A percentile compares a stretch with the other conserved stretches of the same genome.
Conservation (phyloP, 805 yeast species). For the Metschnikowia sp. region DNA sequence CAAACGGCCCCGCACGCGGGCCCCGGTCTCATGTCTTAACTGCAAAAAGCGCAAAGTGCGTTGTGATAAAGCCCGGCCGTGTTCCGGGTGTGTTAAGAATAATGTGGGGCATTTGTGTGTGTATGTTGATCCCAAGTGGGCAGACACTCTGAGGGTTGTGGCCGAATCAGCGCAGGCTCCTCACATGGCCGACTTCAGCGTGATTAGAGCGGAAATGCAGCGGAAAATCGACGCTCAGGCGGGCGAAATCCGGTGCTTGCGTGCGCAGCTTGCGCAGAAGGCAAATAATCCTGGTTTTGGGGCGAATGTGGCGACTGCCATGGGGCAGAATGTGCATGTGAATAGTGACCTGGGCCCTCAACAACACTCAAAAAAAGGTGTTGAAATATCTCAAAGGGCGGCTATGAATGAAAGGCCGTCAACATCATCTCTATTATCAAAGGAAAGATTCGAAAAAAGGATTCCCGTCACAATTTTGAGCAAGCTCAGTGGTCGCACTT, state of each 20-base stretch:
- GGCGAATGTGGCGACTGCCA: no score
- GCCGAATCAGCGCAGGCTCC: neutral
- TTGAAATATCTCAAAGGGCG: no score
- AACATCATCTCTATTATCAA: neutral
- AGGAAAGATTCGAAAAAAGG: neutral
- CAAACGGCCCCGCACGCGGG: slow-evolving; percentile 27
- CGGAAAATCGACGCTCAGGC: slow-evolving; percentile 7
- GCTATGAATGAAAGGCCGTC: no score
- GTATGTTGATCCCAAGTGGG: slow-evolving; percentile 41
- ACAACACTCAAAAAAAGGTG: no score
- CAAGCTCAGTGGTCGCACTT: slow-evolving; percentile 20
- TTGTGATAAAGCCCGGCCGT: slow-evolving; percentile 41
- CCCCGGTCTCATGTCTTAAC: slow-evolving; percentile 38
- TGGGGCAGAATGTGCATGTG: no score
- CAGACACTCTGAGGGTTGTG: slow-evolving; percentile 12
- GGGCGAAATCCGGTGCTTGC: slow-evolving; percentile 10
- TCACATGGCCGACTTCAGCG: neutral
- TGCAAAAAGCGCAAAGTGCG: slow-evolving; percentile 42
- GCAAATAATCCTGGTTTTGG: neutral
- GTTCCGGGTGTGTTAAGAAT: slow-evolving; percentile 40
- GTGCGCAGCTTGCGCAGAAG: slow-evolving; percentile 5
- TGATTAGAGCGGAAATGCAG: slow-evolving; percentile 4
- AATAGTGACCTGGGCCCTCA: no score
- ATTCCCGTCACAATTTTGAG: slow-evolving; percentile 19
- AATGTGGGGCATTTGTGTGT: slow-evolving; percentile 40